A percentile compares a stretch with the other conserved stretches of the same genome.
Conservation (phyloP, 192 early-diverging fungal species). For the Backusella liffmaniae region DNA sequence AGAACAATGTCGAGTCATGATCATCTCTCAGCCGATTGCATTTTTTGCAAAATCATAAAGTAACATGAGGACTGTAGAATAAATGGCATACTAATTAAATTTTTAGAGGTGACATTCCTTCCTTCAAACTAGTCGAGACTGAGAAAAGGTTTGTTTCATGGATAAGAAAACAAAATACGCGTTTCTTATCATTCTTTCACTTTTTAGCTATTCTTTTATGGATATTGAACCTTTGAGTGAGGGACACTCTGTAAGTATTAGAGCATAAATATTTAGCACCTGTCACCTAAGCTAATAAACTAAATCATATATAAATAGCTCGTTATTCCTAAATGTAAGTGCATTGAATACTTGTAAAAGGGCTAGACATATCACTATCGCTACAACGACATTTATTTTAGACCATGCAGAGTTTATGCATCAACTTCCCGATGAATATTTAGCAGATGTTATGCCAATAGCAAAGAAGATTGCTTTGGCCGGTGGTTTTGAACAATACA, state of each 20-base stretch:
- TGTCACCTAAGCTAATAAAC: neutral
- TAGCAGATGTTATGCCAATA: conserved; percentile 80
- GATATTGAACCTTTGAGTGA: conserved; percentile 76
- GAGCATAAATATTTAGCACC: neutral
- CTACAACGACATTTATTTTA: neutral
- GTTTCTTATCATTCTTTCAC: neutral
- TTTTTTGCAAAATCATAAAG: conserved; percentile 91
- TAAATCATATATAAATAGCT: conserved; percentile 39
- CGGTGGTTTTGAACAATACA: conserved; percentile 73
- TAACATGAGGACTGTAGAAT: neutral
- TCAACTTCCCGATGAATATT: conserved; percentile 82
- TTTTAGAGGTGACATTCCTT: conserved; percentile 74
- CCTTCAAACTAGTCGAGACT: conserved; percentile 80
- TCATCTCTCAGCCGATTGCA: conserved; percentile 57
- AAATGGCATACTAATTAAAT: neutral
- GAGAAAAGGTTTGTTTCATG: conserved; percentile 50
- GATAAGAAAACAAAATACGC: neutral
- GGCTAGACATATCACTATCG: neutral
- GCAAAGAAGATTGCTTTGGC: conserved; percentile 87
- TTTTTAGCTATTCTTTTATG: conserved; percentile 68
- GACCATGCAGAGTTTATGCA: conserved; percentile 90
- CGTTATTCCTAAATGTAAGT: conserved; percentile 67
- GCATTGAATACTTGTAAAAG: neutral
- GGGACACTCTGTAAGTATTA: conserved; percentile 62
- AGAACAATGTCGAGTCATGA: conserved; percentile 11